These are phyloP conservation scores for Dovyalis caffra DNA, from an alignment of 345 rosid genomes.

Conservation along the genomic window DNA sequence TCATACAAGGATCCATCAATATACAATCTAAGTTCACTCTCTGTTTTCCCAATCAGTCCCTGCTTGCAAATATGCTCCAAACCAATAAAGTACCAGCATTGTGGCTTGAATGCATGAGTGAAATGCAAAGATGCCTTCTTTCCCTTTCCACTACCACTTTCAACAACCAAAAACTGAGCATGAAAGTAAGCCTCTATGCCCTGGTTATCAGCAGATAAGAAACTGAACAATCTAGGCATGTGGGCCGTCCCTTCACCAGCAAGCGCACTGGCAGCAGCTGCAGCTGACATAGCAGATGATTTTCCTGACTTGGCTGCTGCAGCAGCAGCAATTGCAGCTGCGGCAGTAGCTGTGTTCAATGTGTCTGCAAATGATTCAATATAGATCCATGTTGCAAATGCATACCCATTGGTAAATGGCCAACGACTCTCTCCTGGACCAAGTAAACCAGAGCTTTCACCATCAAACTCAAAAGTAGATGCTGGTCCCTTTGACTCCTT, in stretches of 20 bases:
- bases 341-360: conserved; percentile 93
- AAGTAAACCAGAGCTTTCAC: conserved; percentile 99
- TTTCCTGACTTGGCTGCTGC: conserved; percentile 98
- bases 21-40: conserved; percentile 84
- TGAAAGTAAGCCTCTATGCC: conserved; percentile 98
- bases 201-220: conserved; percentile 94
- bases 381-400: conserved; percentile 96
- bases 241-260: conserved; percentile 99
- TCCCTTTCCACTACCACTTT: conserved; percentile 90
- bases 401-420: conserved; percentile 95
- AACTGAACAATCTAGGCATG: conserved; percentile 98
- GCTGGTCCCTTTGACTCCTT: conserved; percentile 96
- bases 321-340: conserved; percentile 97
- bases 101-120: conserved; percentile 98
- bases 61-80: conserved; percentile 86
- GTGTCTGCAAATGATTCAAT: conserved; percentile 99
- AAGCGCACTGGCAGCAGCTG: conserved; percentile 99
- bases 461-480: conserved; percentile 94
- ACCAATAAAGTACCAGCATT: conserved; percentile 97
- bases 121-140: conserved; percentile 95
- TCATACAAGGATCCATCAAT: conserved; percentile 94
- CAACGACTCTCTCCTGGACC: conserved; percentile 99
- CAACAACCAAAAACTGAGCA: conserved; percentile 98
- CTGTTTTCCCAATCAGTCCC: conserved; percentile 90
- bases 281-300: conserved; percentile 99